Percentiles rank a stretch among this genome's conserved stretches.
phyloP scores from a whole-genome alignment of 139 green algal species.

The Tetratostichococcus sp. region DNA sequence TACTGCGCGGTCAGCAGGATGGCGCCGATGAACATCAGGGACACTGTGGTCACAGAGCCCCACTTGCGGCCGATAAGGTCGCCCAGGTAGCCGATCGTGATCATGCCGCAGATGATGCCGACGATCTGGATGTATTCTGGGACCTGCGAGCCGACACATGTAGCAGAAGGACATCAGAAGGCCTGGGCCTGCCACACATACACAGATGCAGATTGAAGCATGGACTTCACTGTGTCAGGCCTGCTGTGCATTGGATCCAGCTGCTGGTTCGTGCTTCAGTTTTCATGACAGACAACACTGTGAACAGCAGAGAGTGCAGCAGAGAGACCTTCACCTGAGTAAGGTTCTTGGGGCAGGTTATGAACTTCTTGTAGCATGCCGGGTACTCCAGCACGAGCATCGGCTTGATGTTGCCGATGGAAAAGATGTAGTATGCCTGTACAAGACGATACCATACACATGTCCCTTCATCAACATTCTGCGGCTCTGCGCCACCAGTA shows the following conservation, averaged over 20 bases:
- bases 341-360: not conserved
- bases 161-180: no score
- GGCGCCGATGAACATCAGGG: constrained; percentile 60
- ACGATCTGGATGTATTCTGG: constrained; percentile 28
- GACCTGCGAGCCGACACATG: not conserved
- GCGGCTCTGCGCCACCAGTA: no score
- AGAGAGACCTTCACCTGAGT: not conserved
- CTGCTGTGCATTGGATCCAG: no score
- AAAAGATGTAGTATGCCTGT: constrained; percentile 49
- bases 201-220: no score
- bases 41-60: constrained; percentile 47
- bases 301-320: no score
- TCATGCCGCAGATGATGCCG: constrained; percentile 54
- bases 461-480: no score
- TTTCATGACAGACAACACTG: no score
- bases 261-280: no score
- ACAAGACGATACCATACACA: no score
- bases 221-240: no score
- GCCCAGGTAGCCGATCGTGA: constrained; percentile 39
- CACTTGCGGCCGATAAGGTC: constrained; percentile 62
- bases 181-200: no score
- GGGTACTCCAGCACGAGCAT: constrained; percentile 25
- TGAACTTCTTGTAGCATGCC: constrained; percentile 14
- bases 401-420: constrained; percentile 39
- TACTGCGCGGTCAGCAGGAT: constrained; percentile 45